Percentiles rank a stretch among this genome's conserved stretches.
Evolutionary conservation across 2,329 filamentous ascomycete genomes (phyloP).

Genomic region (Aspergillus puulaauensis): DNA sequence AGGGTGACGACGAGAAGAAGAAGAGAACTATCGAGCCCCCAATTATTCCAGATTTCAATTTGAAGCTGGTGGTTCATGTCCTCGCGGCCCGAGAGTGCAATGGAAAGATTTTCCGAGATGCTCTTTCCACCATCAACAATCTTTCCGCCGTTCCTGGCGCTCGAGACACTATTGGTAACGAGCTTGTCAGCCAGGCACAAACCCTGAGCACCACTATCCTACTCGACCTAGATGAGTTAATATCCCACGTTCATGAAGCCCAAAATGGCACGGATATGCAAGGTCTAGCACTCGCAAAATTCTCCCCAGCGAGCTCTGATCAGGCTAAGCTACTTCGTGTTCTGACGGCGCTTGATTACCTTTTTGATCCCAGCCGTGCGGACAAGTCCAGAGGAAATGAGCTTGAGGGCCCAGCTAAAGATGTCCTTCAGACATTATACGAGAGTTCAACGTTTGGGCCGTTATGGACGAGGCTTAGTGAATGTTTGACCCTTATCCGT

Average conservation of each 20-base stretch:
- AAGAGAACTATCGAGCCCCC: constrained; percentile 72
- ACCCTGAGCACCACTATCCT: constrained; percentile 81
- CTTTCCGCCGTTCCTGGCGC: constrained; percentile 89
- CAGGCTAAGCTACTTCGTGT: constrained; percentile 94
- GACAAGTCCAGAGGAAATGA: constrained; percentile 54
- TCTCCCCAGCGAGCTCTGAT: constrained; percentile 92
- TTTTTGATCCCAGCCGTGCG: constrained; percentile 79
- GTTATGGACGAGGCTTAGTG: constrained; percentile 89
- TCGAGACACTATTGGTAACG: constrained; percentile 86
- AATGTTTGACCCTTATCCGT: constrained; percentile 82
- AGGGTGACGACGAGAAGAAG: constrained; percentile 53
- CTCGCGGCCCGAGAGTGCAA: constrained; percentile 95
- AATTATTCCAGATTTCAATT: constrained; percentile 81
- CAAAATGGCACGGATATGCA: constrained; percentile 92
- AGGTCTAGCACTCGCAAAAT: constrained; percentile 88
- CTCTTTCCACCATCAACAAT: constrained; percentile 97
- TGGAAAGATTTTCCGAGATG: constrained; percentile 97
- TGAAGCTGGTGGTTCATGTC: constrained; percentile 93
- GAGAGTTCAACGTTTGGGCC: constrained; percentile 86
- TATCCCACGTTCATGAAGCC: constrained; percentile 82
- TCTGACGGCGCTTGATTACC: constrained; percentile 88
- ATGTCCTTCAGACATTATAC: constrained; percentile 83
- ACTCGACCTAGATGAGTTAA: constrained; percentile 76
- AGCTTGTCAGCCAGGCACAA: constrained; percentile 85
- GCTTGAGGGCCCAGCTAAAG: constrained; percentile 64